A percentile compares a stretch with the other conserved stretches of the same genome.
These are phyloP conservation scores for Fusarium circinatum DNA, from an alignment of 2,329 filamentous ascomycete genomes.

Conservation along the genomic window DNA sequence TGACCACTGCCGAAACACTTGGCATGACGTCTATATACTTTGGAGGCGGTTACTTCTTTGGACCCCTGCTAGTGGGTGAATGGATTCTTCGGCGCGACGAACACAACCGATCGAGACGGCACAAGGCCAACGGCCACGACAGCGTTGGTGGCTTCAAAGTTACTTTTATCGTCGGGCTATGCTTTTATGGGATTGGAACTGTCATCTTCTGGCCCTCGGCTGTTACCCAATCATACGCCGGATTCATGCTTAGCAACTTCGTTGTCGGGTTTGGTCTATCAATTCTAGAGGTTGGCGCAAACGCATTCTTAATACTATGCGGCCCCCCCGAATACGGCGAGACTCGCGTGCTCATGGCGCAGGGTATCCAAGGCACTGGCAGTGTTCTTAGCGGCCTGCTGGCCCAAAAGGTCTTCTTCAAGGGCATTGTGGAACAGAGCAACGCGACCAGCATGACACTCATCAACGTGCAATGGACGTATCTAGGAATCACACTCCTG, in stretches of 20 bases:
- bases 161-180: constrained; percentile 81
- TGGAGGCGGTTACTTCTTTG: constrained; percentile 74
- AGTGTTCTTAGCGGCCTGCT: constrained; percentile 78
- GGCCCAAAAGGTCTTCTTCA: constrained; percentile 80
- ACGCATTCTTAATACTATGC: constrained; percentile 77
- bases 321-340: constrained; percentile 79
- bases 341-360: constrained; percentile 78
- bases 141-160: constrained; percentile 76
- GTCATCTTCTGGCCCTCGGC: constrained; percentile 88
- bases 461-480: constrained; percentile 84
- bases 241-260: constrained; percentile 79
- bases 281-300: constrained; percentile 82
- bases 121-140: constrained; percentile 52
- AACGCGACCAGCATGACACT: constrained; percentile 58
- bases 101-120: constrained; percentile 60
- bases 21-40: constrained; percentile 78
- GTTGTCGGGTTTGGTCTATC: constrained; percentile 81
- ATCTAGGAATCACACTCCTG: constrained; percentile 81
- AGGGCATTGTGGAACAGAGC: constrained; percentile 57
- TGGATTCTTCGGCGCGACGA: constrained; percentile 76
- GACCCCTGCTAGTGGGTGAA: constrained; percentile 74
- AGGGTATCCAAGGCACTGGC: constrained; percentile 80
- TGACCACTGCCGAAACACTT: constrained; percentile 70
- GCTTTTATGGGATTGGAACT: constrained; percentile 79
- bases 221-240: constrained; percentile 77